Base-by-base conservation (phyloP, 305 asterid species). In the Fraxinus platypoda region DNA sequence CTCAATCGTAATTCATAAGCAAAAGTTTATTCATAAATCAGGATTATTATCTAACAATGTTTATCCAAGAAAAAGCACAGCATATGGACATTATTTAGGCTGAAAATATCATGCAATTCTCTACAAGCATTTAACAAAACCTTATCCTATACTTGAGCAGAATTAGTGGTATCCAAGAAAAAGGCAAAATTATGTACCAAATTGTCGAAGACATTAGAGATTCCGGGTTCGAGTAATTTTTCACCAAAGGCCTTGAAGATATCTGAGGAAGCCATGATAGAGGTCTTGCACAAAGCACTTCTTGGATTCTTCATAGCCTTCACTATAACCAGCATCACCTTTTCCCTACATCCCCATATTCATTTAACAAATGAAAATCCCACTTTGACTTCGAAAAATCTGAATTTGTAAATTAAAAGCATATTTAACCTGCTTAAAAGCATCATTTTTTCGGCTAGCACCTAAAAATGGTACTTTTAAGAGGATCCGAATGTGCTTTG, bases 221-320 rank as follows among this genome's bases (percentile, higher is more conserved):
- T 77, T 1, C 82, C 78, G 49, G 90, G 80, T 31, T 92, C 95
- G 35, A 93, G 89, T 80, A 96, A 81, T 74, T 80, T 86, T 83
- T 88, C 94, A 72, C 97, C 94, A 85, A 89, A 92, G 76, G 97
- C 92, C 81, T 84, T 87, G 88, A 96, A 94, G 78, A 96, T 83
- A 88, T 94, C 99, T 71, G 97, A 74, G 57, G 98, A 82, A 86
- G 98, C 97, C 99, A 96, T 94, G 83, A 96, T 90, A 2, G 98
- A 91, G 26, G 98, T 94, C 88, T 94, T 94, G 94, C 90, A 85
- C 80, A 96, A 83, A 43, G 99, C 99, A 91, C 99, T 96, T 88
- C 99, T 93, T 74, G 99, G 99, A 80, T 94, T 96, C 92, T 96
- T 96, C 88, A 96, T 91, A 19, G 98, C 83, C 80, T 94, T 94